Conservation (phyloP, 208 protist species). For the Leishmania lainsoni region DNA sequence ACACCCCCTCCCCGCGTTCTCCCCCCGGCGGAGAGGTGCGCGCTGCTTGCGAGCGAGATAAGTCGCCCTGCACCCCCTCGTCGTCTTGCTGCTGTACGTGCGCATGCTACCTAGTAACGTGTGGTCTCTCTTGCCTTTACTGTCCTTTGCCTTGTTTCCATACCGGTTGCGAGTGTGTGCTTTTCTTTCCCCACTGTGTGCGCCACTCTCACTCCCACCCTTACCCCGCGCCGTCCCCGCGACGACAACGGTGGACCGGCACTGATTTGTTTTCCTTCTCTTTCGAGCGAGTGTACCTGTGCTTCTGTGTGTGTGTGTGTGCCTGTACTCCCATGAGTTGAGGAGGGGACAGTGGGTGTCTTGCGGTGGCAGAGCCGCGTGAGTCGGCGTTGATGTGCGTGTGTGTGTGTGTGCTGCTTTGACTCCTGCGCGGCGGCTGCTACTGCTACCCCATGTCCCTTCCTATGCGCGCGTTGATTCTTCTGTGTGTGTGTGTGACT, state of each 20-base stretch:
- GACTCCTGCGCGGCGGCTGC: not conserved
- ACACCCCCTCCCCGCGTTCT: not conserved
- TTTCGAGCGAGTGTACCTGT: not conserved
- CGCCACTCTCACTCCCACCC: not conserved
- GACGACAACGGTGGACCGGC: not conserved
- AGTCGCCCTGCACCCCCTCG: not conserved
- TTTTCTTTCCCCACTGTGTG: not conserved
- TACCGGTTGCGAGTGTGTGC: not conserved
- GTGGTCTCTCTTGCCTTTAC: not conserved
- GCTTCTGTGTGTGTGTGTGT: not conserved
- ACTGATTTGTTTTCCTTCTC: not conserved
- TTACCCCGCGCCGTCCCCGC: not conserved
- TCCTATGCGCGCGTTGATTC: conserved; percentile 6
- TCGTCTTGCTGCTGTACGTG: not conserved
- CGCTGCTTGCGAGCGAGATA: not conserved
- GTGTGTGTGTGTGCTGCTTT: not conserved
- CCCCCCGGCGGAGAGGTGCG: not conserved
- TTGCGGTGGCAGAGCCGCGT: not conserved
- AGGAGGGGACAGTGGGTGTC: not conserved
- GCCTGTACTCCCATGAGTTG: conserved; percentile 7
- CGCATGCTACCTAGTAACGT: not conserved
- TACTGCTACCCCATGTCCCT: not conserved
- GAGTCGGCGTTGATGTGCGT: too few relatives aligned
- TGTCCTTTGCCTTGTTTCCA: not conserved
- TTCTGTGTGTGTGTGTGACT: conserved; percentile 5